Base-by-base conservation (phyloP, 768 basidiomycete species). In the Boletus rex-veris region DNA sequence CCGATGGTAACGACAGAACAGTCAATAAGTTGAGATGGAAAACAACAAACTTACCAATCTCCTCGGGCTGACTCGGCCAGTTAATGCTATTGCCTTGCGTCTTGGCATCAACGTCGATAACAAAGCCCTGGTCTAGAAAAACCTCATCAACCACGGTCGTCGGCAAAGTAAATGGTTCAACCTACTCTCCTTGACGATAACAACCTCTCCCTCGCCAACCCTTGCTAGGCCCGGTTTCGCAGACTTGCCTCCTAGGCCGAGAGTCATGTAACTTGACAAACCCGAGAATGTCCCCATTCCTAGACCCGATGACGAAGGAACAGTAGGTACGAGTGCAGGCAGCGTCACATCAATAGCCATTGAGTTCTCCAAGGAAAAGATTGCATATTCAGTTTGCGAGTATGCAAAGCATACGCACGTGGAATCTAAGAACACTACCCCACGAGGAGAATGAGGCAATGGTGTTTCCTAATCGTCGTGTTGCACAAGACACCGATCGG, bases 401-500 rank as follows among this genome's bases (percentile, higher is more conserved):
- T 93, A 93, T 0, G 88, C 90, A 58, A 94, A 83, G 59, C 88
- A 87, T 9, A 81, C 75, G 2, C 75, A 75, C 24, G 83, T 77
- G 6, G 79, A 62, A 55, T 83, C 75, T 46, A 92, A 70, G 66
- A 98, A 95, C 3, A 85, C 76, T 46, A 97, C 85, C 0, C 80
- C 77, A 38, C 97, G 82, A n/a, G 97, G 86, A 9, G 94, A 93
- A 67, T 98, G 96, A 12, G 95, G 90, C 4, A 98, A 76, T 0
- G 76, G 63, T 4, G 84, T 74, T 80, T 98, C 96, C 90, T 95
- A 33, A 19, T 19, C 43, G 45, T 47, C 12, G 8, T 12, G 16
- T 49, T 36, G 2, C 30, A 38, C 14, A 28, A 7, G 16, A 35
- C 30, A 26, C 18, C 10, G 26, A 45, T n/a, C 44, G 37, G 38